phyloP scores from a whole-genome alignment of 306 rosid genomes.

The Mimosa bimucronata region DNA sequence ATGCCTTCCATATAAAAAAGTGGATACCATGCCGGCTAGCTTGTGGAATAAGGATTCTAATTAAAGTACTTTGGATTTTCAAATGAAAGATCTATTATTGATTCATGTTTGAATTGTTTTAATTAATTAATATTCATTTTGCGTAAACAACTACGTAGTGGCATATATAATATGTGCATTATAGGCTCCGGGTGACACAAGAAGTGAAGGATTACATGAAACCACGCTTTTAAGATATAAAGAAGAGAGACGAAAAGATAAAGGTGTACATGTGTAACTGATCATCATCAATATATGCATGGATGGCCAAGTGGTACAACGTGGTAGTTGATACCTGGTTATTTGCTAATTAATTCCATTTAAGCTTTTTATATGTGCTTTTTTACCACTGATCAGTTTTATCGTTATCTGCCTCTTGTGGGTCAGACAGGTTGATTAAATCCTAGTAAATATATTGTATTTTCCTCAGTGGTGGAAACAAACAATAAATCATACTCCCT shows the following conservation, averaged over 20 bases:
- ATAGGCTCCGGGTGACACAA: background rate
- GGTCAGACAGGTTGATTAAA: slow-evolving; percentile 1
- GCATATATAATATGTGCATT: background rate
- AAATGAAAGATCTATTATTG: background rate
- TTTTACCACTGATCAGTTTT: background rate
- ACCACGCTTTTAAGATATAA: slow-evolving; percentile 29
- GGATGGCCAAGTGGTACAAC: slow-evolving; percentile 36
- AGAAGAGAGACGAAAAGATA: slow-evolving; percentile 20
- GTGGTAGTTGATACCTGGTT: slow-evolving; percentile 28
- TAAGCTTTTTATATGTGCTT: slow-evolving; percentile 5
- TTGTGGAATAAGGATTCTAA: slow-evolving; percentile 9
- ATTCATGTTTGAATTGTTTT: background rate
- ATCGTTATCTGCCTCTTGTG: slow-evolving; percentile 1
- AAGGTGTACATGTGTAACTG: slow-evolving; percentile 28
- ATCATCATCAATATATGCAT: slow-evolving; percentile 7
- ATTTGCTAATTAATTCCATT: slow-evolving; percentile 37
- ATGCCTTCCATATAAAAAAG: background rate
- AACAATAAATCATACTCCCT: slow-evolving; percentile 14
- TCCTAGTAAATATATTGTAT: background rate
- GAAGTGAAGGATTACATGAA: slow-evolving; percentile 34
- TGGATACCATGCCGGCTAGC: slow-evolving; percentile 6
- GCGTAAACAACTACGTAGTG: background rate
- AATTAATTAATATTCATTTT: background rate
- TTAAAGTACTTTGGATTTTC: background rate
- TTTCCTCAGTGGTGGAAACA: slow-evolving; percentile 25